Evolutionary conservation across 305 asterid genomes (phyloP).

Genomic region (Fraxinus xanthoxyloides): DNA sequence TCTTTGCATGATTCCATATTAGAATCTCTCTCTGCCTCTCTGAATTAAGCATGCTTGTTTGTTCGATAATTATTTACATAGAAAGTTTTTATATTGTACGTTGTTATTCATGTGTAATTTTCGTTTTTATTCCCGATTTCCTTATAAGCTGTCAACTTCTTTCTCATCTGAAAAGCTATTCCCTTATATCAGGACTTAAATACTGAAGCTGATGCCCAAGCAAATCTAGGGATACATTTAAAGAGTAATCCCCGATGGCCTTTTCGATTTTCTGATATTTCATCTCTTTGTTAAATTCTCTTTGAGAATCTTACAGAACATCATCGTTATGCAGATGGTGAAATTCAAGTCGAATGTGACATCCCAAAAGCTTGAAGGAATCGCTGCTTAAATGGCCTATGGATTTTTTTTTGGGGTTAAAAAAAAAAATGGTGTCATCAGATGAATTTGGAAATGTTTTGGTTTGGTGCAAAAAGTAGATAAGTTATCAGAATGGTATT

Average conservation of each 20-base stretch:
- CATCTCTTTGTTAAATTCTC: background rate
- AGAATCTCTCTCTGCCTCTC: background rate
- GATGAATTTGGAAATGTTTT: slow-evolving; percentile 17
- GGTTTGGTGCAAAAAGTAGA: slow-evolving; percentile 25
- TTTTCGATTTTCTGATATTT: background rate
- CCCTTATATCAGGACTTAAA: slow-evolving; percentile 55
- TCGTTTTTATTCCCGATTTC: background rate
- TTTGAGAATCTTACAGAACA: background rate
- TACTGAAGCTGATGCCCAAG: slow-evolving; percentile 91
- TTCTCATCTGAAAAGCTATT: background rate
- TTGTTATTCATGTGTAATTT: background rate
- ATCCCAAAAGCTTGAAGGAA: slow-evolving; percentile 5
- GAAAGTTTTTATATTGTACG: too few species aligned
- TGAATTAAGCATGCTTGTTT: background rate
- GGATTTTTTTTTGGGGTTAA: background rate
- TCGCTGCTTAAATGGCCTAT: background rate
- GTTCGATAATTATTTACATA: background rate
- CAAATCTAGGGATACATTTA: slow-evolving; percentile 73
- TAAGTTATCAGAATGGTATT: slow-evolving; percentile 21
- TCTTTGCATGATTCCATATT: background rate
- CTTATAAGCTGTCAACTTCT: background rate
- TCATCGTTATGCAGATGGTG: slow-evolving; percentile 62
- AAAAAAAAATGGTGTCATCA: background rate
- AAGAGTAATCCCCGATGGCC: slow-evolving; percentile 42
- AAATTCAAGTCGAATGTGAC: slow-evolving; percentile 58